Percentiles rank a stretch among this genome's conserved stretches.
phyloP scores from a whole-genome alignment of 768 basidiomycete genomes.

The Hortiboletus campestris region DNA sequence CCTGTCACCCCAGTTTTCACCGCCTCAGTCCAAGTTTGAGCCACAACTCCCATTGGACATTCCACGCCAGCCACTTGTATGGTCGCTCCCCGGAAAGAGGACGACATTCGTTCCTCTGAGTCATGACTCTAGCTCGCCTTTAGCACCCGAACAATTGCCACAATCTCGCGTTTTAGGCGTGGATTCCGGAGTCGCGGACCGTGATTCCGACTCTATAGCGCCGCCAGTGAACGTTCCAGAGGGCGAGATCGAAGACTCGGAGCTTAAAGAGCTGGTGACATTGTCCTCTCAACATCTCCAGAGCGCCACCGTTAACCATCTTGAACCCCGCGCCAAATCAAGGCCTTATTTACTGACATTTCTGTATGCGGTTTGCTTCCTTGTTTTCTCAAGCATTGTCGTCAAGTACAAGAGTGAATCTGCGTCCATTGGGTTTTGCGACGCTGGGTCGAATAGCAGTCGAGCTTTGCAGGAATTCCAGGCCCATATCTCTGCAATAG shows the following conservation, averaged over 20 bases:
- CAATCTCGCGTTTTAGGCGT: constrained; percentile 3
- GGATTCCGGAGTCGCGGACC: neutral
- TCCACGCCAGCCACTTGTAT: constrained; percentile 29
- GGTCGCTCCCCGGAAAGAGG: constrained; percentile 14
- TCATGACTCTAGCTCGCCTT: constrained; percentile 19
- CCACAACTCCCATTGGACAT: constrained; percentile 47
- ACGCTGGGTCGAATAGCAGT: constrained; percentile 62
- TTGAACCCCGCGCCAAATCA: constrained; percentile 14
- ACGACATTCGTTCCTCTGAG: constrained; percentile 13
- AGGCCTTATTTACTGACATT: constrained; percentile 40
- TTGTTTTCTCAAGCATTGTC: constrained; percentile 35
- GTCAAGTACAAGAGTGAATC: constrained; percentile 66
- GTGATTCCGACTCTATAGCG: neutral
- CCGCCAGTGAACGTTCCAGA: constrained; percentile 22
- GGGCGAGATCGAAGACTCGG: constrained; percentile 14
- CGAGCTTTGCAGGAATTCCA: constrained; percentile 48
- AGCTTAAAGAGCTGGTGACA: constrained; percentile 25
- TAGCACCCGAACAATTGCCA: constrained; percentile 9
- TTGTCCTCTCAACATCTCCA: constrained; percentile 41
- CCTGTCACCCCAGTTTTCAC: constrained; percentile 34
- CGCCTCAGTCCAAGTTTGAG: constrained; percentile 56
- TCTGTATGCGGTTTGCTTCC: constrained; percentile 37
- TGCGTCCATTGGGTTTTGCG: constrained; percentile 73
- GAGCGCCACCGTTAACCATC: constrained; percentile 28
- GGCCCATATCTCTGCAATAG: constrained; percentile 43